phyloP scores from a whole-genome alignment of 768 basidiomycete genomes.

The Hemileccinum impolitum region DNA sequence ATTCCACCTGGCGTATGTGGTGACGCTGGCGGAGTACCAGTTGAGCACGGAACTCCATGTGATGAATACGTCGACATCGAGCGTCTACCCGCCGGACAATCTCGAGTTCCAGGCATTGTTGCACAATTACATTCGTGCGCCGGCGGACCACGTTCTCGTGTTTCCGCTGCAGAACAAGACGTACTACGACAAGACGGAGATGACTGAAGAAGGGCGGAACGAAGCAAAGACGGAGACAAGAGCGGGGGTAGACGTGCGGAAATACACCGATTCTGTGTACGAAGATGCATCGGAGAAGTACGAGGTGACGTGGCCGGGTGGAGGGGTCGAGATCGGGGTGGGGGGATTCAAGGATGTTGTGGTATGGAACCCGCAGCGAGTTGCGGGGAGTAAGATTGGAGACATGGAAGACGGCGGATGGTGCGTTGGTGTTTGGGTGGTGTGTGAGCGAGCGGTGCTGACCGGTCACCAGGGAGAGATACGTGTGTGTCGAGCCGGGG shows the following conservation, averaged over 20 bases:
- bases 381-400: conserved; percentile 63
- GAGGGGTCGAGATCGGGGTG: conserved; percentile 51
- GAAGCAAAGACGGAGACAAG: conserved; percentile 57
- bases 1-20: conserved; percentile 77
- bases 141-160: conserved; percentile 56
- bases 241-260: conserved; percentile 60
- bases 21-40: conserved; percentile 71
- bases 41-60: conserved; percentile 81
- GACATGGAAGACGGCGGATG: conserved; percentile 93
- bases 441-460: conserved; percentile 4
- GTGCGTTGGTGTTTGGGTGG: conserved; percentile 39
- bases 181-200: conserved; percentile 83
- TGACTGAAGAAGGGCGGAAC: conserved; percentile 45
- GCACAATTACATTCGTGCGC: conserved; percentile 82
- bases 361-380: conserved; percentile 90
- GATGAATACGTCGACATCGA: conserved; percentile 56
- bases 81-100: conserved; percentile 34
- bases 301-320: conserved; percentile 56
- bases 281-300: conserved; percentile 58
- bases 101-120: conserved; percentile 91
- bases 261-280: conserved; percentile 75
- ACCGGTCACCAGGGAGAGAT: conserved; percentile 57
- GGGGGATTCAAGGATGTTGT: conserved; percentile 74
- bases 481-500: conserved; percentile 91
- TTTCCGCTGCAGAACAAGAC: conserved; percentile 57